These are phyloP conservation scores for Asterophora lycoperdoides DNA, from an alignment of 768 basidiomycete species.

Conservation along the genomic window DNA sequence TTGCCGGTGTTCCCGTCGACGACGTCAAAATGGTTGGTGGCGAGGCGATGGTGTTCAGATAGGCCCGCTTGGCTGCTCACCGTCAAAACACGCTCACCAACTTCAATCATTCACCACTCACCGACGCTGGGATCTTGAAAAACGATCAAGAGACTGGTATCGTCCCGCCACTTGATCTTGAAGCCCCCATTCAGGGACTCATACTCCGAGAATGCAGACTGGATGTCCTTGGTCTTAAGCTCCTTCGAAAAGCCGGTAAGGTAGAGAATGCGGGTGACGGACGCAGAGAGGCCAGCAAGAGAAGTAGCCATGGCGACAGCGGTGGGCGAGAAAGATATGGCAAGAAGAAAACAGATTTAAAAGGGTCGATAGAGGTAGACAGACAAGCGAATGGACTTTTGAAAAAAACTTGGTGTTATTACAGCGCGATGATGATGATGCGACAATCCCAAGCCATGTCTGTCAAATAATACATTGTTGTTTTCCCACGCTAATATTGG, in stretches of 20 bases:
- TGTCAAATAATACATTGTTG: constrained; percentile 7
- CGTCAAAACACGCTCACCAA: constrained; percentile 9
- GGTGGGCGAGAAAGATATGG: background rate
- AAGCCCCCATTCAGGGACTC: constrained; percentile 85
- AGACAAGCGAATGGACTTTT: constrained; percentile 22
- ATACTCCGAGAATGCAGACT: constrained; percentile 85
- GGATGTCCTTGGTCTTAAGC: constrained; percentile 97
- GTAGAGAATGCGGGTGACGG: constrained; percentile 92
- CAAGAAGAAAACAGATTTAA: constrained; percentile 15
- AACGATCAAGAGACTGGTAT: constrained; percentile 91
- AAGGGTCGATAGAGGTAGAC: constrained; percentile 15
- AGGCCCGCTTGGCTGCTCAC: constrained; percentile 83
- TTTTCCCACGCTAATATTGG: constrained; percentile 16
- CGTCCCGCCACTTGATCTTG: constrained; percentile 99
- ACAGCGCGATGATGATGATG: constrained; percentile 10
- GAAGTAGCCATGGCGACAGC: constrained; percentile 57
- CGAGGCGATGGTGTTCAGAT: constrained; percentile 83
- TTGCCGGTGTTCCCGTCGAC: constrained; percentile 46
- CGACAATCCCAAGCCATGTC: constrained; percentile 1
- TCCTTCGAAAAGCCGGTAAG: constrained; percentile 92
- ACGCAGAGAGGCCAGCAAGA: constrained; percentile 83
- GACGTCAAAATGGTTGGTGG: constrained; percentile 71
- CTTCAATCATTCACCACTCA: constrained; percentile 41
- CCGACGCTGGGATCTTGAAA: constrained; percentile 88
- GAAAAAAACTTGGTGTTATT: constrained; percentile 16